Base-by-base conservation (phyloP, 2,329 filamentous ascomycete genomes). In the Nigrospora oryzae region DNA sequence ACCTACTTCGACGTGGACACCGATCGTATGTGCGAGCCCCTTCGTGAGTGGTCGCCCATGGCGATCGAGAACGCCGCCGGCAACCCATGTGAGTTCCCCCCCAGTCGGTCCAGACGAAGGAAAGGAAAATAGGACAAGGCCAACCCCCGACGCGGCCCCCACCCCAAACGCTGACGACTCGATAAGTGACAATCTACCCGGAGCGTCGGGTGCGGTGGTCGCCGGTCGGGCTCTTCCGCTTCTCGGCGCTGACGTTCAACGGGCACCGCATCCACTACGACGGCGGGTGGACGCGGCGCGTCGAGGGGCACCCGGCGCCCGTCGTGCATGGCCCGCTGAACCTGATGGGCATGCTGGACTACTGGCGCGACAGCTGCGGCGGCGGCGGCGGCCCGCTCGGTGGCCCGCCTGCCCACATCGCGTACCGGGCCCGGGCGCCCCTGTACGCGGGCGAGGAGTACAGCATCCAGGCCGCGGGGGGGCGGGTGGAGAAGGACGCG, bases 201-300 rank as follows among this genome's bases (percentile, higher is more conserved):
- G 37, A 49, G 1, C 57, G 69, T 11, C 56, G 59, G 13, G 43
- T 72, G 5, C 53, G 55, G 16, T 74, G 68, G 70, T 75, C 73
- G 0, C 63, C 69, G 0, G 65, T 68, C 0, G 69, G 66, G 2
- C 73, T 95, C 1, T 94, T 93, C 64, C 79, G 86, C 15, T 95
- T 89, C 68, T 89, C 84, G 1, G 87, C 87, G 0, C 67, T 95
- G 36, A 94, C 87, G 0, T 89, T 89, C 68, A 95, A 95, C 58
- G 86, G 80, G 0, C 89, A 95, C 62, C 82, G 80, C 52, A 94
- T 95, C 44, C 89, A 95, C 62, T 83, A 91, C 53, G 86, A 89
- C 56, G 73, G 76, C 19, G 58, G 70, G 12, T 91, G 86, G 69
- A 78, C 79, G 13, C 69, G 69, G 5, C 66, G 71, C 5, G 69